Evolutionary conservation across 2,329 filamentous ascomycete species (phyloP).

Genomic region (Clarireedia homoeocarpa): DNA sequence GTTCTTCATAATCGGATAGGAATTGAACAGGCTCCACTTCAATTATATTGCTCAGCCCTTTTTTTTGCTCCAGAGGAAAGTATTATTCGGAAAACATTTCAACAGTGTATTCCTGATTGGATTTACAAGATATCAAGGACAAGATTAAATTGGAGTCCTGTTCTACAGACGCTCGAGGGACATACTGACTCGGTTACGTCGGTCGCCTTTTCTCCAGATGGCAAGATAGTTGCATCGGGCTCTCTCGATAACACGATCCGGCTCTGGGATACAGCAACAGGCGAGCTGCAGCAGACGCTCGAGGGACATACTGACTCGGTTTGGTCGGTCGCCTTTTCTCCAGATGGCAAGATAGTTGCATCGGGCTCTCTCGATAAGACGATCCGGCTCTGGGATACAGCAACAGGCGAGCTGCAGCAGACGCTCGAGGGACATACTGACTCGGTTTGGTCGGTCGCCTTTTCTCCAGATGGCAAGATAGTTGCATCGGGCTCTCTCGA

Average conservation of each 20-base stretch:
- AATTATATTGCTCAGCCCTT: conserved; percentile 29
- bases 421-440: not conserved
- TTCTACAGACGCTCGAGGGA: not conserved
- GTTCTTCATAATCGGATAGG: not conserved
- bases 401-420: not conserved
- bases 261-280: not conserved
- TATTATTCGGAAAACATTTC: conserved; percentile 18
- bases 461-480: not conserved
- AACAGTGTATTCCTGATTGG: not conserved
- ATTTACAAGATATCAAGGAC: not conserved
- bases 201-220: not conserved
- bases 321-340: not conserved
- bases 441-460: no score
- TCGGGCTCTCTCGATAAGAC: not conserved
- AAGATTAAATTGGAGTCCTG: not conserved
- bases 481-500: not conserved
- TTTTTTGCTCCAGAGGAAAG: conserved; percentile 28
- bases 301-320: not conserved
- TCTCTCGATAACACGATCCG: not conserved
- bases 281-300: not conserved
- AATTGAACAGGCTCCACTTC: conserved; percentile 18
- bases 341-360: not conserved
- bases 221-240: not conserved
- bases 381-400: not conserved
- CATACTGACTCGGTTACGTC: not conserved